Percentiles rank a stretch among this genome's conserved stretches.
Evolutionary conservation across 305 asterid species (phyloP).

Genomic region (Ilex paraguariensis): DNA sequence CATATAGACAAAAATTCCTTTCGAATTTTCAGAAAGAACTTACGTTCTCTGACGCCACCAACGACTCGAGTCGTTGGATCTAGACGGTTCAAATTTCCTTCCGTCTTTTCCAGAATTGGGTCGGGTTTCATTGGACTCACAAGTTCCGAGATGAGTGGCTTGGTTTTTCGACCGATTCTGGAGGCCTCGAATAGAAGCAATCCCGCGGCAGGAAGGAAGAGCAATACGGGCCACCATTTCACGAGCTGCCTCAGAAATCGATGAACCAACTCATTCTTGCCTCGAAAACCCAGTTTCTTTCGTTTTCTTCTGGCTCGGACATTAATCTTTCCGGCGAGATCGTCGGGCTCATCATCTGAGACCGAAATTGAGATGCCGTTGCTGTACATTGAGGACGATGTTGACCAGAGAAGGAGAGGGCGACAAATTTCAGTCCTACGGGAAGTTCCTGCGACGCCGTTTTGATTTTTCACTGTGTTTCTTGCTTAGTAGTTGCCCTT

Average conservation of each 20-base stretch:
- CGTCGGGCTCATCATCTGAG: slow-evolving; percentile 71
- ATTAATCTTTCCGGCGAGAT: slow-evolving; percentile 37
- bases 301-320: slow-evolving; percentile 62
- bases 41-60: slow-evolving; percentile 77
- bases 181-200: slow-evolving; percentile 62
- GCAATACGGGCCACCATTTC: slow-evolving; percentile 72
- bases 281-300: slow-evolving; percentile 48
- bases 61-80: slow-evolving; percentile 65
- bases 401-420: no score
- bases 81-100: slow-evolving; percentile 59
- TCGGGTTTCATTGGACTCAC: slow-evolving; percentile 18
- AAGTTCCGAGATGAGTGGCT: slow-evolving; percentile 17
- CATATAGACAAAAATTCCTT: no score
- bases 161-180: slow-evolving; percentile 39
- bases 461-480: no score
- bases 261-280: slow-evolving; percentile 39
- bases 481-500: no score
- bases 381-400: slow-evolving; percentile 10
- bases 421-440: no score
- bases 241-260: slow-evolving; percentile 37
- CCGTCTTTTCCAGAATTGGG: slow-evolving; percentile 18
- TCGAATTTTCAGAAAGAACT: slow-evolving; percentile 13
- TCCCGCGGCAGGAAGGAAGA: slow-evolving; percentile 45
- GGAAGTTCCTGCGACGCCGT: no score
- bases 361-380: slow-evolving; percentile 48